Conservation (phyloP, 1,284 basidiomycete species). For the Leccinum variabile region DNA sequence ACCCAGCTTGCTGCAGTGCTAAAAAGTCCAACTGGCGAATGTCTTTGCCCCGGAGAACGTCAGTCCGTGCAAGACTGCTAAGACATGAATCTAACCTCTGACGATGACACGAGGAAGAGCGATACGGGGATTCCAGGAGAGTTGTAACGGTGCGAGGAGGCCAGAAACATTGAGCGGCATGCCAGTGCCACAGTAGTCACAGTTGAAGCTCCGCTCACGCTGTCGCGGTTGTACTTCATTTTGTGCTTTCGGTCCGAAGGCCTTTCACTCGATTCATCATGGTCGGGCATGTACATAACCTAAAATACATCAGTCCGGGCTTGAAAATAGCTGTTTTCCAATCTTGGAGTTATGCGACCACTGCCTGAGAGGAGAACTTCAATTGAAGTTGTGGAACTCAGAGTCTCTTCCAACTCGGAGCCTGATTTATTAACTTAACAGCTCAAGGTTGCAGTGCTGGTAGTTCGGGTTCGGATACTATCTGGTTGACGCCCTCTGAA, state of each 20-base stretch:
- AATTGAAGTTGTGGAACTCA: too few species aligned
- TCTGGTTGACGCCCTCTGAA: slow-evolving; percentile 10
- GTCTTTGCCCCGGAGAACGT: slow-evolving; percentile 54
- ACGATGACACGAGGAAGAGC: slow-evolving; percentile 73
- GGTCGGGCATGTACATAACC: too few species aligned
- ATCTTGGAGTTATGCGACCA: too few species aligned
- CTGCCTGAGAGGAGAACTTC: too few species aligned
- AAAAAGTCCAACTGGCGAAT: slow-evolving; percentile 86
- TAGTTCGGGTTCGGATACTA: slow-evolving; percentile 31
- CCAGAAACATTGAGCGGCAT: slow-evolving; percentile 83
- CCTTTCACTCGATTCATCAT: too few species aligned
- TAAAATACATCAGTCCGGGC: too few species aligned
- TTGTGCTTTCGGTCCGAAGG: too few species aligned
- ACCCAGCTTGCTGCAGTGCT: slow-evolving; percentile 76
- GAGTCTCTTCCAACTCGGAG: too few species aligned
- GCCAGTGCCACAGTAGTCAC: too few species aligned
- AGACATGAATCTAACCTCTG: slow-evolving; percentile 54
- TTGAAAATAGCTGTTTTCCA: too few species aligned
- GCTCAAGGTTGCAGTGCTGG: slow-evolving; percentile 24
- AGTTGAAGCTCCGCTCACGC: too few species aligned
- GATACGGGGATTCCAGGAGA: slow-evolving; percentile 70
- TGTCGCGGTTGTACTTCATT: too few species aligned
- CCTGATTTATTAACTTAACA: slow-evolving; percentile 34
- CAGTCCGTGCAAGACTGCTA: neutral
- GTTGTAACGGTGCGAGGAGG: slow-evolving; percentile 71